These are phyloP conservation scores for Triticum timopheevii DNA, from an alignment of 176 grass and related monocot species.

Conservation along the genomic window DNA sequence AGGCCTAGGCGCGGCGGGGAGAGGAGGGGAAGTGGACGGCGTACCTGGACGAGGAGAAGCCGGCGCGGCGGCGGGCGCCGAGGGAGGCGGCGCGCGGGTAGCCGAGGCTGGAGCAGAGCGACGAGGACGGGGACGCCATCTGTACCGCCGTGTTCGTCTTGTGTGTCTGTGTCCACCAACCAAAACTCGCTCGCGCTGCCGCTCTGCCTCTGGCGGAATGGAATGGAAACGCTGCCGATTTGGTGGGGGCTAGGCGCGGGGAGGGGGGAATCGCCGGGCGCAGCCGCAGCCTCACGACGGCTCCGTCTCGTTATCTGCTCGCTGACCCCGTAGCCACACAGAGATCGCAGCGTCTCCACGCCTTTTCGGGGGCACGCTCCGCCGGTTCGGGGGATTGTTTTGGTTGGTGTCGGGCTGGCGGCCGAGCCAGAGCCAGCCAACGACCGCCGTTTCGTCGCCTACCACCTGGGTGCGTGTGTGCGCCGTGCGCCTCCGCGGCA, in stretches of 20 bases:
- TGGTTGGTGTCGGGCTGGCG: background rate
- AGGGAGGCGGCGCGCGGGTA: constrained; percentile 31
- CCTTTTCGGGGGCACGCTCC: background rate
- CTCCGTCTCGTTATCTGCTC: constrained; percentile 39
- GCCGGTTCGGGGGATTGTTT: background rate
- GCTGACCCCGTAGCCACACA: constrained; percentile 14
- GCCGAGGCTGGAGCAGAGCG: constrained; percentile 54
- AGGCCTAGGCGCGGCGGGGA: background rate
- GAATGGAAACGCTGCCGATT: constrained; percentile 7
- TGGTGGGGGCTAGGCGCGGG: constrained; percentile 4
- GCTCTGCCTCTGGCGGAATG: background rate
- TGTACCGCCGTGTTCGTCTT: background rate
- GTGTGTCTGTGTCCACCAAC: background rate
- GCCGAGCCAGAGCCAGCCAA: background rate
- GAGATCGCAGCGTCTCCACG: constrained; percentile 12
- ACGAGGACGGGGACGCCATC: constrained; percentile 60
- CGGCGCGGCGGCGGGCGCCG: constrained; percentile 32
- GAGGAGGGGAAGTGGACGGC: background rate
- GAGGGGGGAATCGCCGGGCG: background rate
- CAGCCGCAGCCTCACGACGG: constrained; percentile 15
- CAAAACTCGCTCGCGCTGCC: background rate
- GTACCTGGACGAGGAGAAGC: constrained; percentile 33
- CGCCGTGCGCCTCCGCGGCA: background rate
- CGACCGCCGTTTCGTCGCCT: constrained; percentile 28
- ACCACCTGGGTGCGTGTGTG: background rate